Evolutionary conservation across 176 grass and related monocot species (phyloP), one percentile per base, ranked within the genome.

Genomic region (Stipa capillata): DNA sequence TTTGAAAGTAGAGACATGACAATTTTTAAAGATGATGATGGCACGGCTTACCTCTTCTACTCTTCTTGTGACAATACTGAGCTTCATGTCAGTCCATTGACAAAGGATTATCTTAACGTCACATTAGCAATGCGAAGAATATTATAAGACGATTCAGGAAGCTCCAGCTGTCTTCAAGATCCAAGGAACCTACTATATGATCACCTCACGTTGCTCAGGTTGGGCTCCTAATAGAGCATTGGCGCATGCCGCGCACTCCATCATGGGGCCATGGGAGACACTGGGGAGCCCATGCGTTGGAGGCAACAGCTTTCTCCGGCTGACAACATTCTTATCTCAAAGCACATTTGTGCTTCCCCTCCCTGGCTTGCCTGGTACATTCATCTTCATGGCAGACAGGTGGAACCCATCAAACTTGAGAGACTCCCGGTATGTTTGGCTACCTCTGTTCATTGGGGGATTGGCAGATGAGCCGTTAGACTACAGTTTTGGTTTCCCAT

Each of bases 361-460:
- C 67, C 87, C 82, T 69, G 90, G 87, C 62, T 78, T 98, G 72
- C 83, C 95, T 17, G 90, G 96, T 24, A 78, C 86, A 10, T 98
- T 93, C 81, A 87, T 98, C 77, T 94, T 98, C 83, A 94, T 98
- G 96, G 88, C 95, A 14, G 96, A 98, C 86, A 86, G 96, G 56
- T 98, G 96, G 92, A 98, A 89, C 73, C 96, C 90, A 6, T 80
- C 92, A 0, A 80, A 94, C 62, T 53, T 98, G 84, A 89, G 52
- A 35, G 92, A 98, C 73, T 98, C 96, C 0, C 86, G 96, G 62
- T 98, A 94, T 61, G 83, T 98, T 9, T 98, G 96, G 96, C 48
- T 98, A 39, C 92, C 96, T 50, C 51, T 98, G 49, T 86, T 74
- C 1, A 24, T 98, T 2, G 92, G 90, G 44, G 92, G 96, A 15